phyloP scores from a whole-genome alignment of 1,139 yeast species.

The Sugiyamaella novakii region DNA sequence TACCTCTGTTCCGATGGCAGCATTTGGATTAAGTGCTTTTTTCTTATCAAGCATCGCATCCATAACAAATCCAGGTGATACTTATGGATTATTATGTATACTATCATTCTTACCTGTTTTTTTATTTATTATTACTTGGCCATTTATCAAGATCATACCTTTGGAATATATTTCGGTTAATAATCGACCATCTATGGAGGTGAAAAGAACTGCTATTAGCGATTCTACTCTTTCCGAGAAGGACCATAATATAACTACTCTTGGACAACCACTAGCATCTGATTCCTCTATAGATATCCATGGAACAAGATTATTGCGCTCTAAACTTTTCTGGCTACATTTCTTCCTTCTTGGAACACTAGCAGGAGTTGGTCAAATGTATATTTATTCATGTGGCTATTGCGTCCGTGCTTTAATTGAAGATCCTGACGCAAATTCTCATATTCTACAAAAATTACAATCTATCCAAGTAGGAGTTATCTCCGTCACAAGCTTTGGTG shows the following conservation, averaged over 20 bases:
- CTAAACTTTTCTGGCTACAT: constrained; percentile 43
- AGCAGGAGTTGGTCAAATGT: constrained; percentile 78
- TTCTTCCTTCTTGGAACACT: constrained; percentile 57
- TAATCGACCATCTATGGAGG: constrained; percentile 6
- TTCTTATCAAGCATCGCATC: constrained; percentile 42
- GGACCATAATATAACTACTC: not conserved
- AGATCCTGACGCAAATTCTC: constrained; percentile 23
- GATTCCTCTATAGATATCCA: constrained; percentile 28
- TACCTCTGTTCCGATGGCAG: constrained; percentile 47
- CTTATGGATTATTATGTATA: constrained; percentile 39
- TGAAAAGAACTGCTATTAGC: not conserved
- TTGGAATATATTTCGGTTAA: constrained; percentile 22
- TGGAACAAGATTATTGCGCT: constrained; percentile 34
- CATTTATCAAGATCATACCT: constrained; percentile 31
- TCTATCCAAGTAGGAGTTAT: constrained; percentile 73
- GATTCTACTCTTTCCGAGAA: constrained; percentile 5
- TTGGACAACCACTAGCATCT: not conserved
- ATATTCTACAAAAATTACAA: constrained; percentile 49
- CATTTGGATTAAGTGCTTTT: constrained; percentile 48
- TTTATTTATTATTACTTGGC: constrained; percentile 33
- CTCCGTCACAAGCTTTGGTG: constrained; percentile 66
- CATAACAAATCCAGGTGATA: constrained; percentile 37
- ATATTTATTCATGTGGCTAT: constrained; percentile 73
- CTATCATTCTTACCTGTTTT: constrained; percentile 39
- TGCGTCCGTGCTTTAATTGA: constrained; percentile 56